Base-by-base conservation (phyloP, 768 basidiomycete species). In the Leucosporidium scottii region DNA sequence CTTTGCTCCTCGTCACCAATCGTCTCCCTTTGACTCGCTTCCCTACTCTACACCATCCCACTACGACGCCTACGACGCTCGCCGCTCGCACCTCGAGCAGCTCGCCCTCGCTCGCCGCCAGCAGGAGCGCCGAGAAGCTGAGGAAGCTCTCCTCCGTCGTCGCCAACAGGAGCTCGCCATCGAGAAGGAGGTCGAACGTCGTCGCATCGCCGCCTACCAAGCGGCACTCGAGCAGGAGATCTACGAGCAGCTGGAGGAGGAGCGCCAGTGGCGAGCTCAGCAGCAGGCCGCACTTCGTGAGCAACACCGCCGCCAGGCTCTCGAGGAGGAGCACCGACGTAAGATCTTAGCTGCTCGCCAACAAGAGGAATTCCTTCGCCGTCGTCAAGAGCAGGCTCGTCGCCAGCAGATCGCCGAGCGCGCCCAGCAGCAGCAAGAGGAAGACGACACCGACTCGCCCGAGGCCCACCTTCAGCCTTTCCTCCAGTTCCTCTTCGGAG, bases 41-140 rank as follows among this genome's bases (percentile, higher is more conserved):
- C 8, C 39, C 39, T 44, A 44, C 54, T 27, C 54, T 30, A 10
- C 54, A 18, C 54, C 27, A 5, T 55, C 27, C 27, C 17, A 3
- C 57, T 58, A 34, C 36, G 57, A 58, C 36, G 21, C 57, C 6
- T 58, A 58, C 57, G 57, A 34, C 57, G 57, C 57, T 12, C 57
- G 34, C 30, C 57, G 57, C 31, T 18, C 57, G 23, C 30, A 30
- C 31, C 57, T 58, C 57, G 57, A 58, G 34, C 31, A 23, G 20
- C 34, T 34, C 7, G 57, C 57, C 17, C 30, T 58, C 30, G 36
- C 36, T 9, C 15, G n/a, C 10, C 31, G 25, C 8, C 57, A 58
- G 57, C 31, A 36, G 21, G 31, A 23, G 10, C 57, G 36, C 21
- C 31, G 31, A 4, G 34, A 18, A 3, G 36, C 36, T 20, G 57